phyloP scores from a whole-genome alignment of 2,329 filamentous ascomycete genomes.

The Chaetomium globosum region DNA sequence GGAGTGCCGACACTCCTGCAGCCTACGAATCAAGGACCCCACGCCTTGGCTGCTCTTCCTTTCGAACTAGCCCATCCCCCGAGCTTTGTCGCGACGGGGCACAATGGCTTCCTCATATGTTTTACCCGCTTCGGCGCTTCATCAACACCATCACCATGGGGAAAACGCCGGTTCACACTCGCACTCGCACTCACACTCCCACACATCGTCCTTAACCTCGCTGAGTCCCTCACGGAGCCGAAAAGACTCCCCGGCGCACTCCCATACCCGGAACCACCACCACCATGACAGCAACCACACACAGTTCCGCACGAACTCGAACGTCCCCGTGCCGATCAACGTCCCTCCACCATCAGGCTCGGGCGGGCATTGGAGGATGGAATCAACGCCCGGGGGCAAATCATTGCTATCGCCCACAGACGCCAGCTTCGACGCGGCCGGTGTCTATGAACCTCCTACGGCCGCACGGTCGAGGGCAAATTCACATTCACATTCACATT shows the following conservation, averaged over 20 bases:
- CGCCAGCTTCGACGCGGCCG: constrained; percentile 37
- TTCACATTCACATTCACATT: constrained; percentile 25
- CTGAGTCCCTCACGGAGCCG: constrained; percentile 31
- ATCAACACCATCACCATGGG: constrained; percentile 49
- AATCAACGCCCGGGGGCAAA: constrained; percentile 47
- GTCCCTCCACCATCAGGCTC: constrained; percentile 43
- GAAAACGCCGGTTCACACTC: constrained; percentile 36
- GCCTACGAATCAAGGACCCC: not conserved
- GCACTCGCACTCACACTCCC: constrained; percentile 47
- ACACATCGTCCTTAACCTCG: constrained; percentile 39
- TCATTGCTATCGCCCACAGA: constrained; percentile 43
- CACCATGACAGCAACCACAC: constrained; percentile 39
- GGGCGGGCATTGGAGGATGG: constrained; percentile 47
- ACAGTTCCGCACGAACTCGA: constrained; percentile 43
- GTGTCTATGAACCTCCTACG: constrained; percentile 40
- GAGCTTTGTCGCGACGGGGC: not conserved
- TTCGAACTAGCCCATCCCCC: not conserved
- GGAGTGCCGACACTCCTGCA: constrained; percentile 21
- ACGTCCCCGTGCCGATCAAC: constrained; percentile 42
- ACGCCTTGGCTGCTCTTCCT: not conserved
- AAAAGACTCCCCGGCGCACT: constrained; percentile 27
- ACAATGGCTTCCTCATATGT: constrained; percentile 57
- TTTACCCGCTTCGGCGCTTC: constrained; percentile 55
- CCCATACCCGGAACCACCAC: constrained; percentile 41
- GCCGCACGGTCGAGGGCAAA: constrained; percentile 26